Evolutionary conservation across 306 rosid genomes (phyloP).

Genomic region (Vigna nakashimae): DNA sequence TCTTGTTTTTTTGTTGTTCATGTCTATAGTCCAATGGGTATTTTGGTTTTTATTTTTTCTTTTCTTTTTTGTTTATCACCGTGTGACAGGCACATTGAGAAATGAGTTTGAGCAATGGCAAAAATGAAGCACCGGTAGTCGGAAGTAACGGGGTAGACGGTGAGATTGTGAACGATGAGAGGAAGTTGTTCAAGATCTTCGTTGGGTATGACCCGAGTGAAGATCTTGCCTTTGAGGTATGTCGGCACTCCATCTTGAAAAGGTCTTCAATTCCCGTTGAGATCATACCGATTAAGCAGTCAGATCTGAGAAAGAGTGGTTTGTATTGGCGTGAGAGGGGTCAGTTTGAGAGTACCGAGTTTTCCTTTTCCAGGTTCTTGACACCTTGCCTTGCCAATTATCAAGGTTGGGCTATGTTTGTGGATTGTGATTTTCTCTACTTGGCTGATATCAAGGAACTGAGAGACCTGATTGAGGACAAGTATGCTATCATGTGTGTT

Average conservation of each 20-base stretch:
- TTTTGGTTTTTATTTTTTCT: not conserved
- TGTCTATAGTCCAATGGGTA: not conserved
- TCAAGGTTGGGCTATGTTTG: conserved; percentile 80
- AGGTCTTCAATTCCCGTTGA: conserved; percentile 73
- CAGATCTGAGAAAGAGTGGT: conserved; percentile 67
- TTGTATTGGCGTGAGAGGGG: conserved; percentile 77
- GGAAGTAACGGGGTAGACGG: conserved; percentile 38
- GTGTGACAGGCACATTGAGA: conserved; percentile 35
- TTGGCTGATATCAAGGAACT: conserved; percentile 67
- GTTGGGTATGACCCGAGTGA: conserved; percentile 74
- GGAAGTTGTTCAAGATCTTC: conserved; percentile 62
- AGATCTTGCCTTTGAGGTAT: conserved; percentile 70
- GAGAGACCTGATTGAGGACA: conserved; percentile 59
- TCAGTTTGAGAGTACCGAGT: conserved; percentile 73
- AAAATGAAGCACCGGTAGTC: conserved; percentile 31
- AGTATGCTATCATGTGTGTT: conserved; percentile 72
- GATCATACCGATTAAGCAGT: conserved; percentile 63
- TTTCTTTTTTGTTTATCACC: not conserved
- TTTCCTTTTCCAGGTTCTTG: conserved; percentile 72
- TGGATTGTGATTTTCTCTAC: conserved; percentile 79
- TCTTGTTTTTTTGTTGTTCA: not conserved
- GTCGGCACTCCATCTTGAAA: conserved; percentile 63
- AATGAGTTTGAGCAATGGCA: conserved; percentile 59
- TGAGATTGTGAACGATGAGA: conserved; percentile 26
- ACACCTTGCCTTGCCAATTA: conserved; percentile 65